These are phyloP conservation scores for Ogataea methylovora DNA, from an alignment of 805 yeast genomes.

Conservation along the genomic window DNA sequence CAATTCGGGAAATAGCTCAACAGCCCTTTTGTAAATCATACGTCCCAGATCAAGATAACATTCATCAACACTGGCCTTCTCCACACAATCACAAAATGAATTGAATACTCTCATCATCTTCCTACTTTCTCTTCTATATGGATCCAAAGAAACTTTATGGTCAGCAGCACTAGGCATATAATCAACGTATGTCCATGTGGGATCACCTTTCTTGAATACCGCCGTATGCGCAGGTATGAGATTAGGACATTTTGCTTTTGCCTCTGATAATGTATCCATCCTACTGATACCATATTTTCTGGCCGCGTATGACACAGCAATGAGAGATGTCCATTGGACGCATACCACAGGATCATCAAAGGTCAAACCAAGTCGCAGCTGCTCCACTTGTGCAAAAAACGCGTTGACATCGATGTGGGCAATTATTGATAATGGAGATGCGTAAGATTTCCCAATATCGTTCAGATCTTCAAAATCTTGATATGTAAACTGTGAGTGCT, in stretches of 20 bases:
- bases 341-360: constrained; percentile 82
- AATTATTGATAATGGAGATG: constrained; percentile 67
- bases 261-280: constrained; percentile 64
- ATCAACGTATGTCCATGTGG: constrained; percentile 66
- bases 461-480: constrained; percentile 42
- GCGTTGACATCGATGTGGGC: constrained; percentile 92
- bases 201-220: constrained; percentile 81
- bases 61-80: constrained; percentile 96
- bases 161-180: constrained; percentile 50
- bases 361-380: constrained; percentile 57
- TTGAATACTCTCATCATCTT: constrained; percentile 65
- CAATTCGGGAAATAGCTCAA: constrained; percentile 41
- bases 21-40: constrained; percentile 37
- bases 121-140: constrained; percentile 81
- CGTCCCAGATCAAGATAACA: constrained; percentile 81
- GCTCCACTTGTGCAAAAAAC: constrained; percentile 93
- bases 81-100: constrained; percentile 57
- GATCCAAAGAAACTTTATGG: constrained; percentile 86
- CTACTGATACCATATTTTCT: constrained; percentile 74
- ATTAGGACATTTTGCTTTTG: constrained; percentile 67
- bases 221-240: constrained; percentile 86
- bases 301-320: constrained; percentile 91
- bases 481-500: too few relatives aligned
- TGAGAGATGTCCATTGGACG: constrained; percentile 85
- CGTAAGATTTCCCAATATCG: constrained; percentile 39